A percentile compares a stretch with the other conserved stretches of the same genome.
phyloP scores from a whole-genome alignment of 1,284 basidiomycete genomes.

The Chalciporus sp. region DNA sequence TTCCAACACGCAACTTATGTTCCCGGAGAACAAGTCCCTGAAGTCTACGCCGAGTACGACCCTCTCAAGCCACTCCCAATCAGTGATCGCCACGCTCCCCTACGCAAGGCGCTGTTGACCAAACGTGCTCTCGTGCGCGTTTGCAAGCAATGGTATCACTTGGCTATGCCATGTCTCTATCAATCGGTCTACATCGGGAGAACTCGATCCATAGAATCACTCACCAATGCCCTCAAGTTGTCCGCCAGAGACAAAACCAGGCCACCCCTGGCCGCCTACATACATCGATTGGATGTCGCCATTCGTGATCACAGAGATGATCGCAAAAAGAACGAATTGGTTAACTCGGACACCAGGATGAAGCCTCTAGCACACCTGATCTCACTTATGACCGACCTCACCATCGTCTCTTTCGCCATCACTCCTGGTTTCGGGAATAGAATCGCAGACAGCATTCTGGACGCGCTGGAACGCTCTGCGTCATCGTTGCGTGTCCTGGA shows the following conservation, averaged over 20 bases:
- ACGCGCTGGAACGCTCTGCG: conserved; percentile 16
- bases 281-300: conserved; percentile 37
- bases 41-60: conserved; percentile 25
- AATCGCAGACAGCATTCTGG: conserved; percentile 12
- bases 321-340: neutral
- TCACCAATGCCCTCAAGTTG: conserved; percentile 24
- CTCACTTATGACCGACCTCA: conserved; percentile 30
- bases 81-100: conserved; percentile 7
- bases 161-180: conserved; percentile 38
- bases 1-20: conserved; percentile 36
- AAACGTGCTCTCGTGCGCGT: conserved; percentile 40
- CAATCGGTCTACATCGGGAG: conserved; percentile 32
- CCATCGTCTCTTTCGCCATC: conserved; percentile 28
- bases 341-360: conserved; percentile 3
- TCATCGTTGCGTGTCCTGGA: conserved; percentile 26
- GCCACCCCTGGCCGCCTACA: conserved; percentile 30
- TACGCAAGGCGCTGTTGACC: conserved; percentile 30
- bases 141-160: conserved; percentile 40
- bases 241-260: conserved; percentile 12
- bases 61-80: conserved; percentile 11
- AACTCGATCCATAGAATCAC: conserved; percentile 23
- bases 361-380: conserved; percentile 24
- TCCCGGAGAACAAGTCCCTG: conserved; percentile 28
- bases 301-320: conserved; percentile 27
- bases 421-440: neutral